These are phyloP conservation scores for Periconia macrospinosa DNA, from an alignment of 2,329 filamentous ascomycete genomes.

Conservation along the genomic window DNA sequence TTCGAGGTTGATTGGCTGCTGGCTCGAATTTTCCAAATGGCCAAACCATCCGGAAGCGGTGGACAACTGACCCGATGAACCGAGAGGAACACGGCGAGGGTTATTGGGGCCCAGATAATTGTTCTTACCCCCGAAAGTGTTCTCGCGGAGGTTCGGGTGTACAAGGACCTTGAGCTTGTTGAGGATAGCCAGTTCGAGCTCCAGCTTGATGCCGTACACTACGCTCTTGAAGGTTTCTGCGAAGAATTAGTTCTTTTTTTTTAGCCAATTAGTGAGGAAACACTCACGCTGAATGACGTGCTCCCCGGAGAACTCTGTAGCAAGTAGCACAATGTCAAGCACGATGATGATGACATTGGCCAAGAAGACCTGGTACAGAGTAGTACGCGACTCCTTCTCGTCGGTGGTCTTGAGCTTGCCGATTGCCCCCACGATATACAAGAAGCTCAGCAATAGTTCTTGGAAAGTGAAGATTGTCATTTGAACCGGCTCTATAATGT, in stretches of 20 bases:
- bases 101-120: too few species aligned
- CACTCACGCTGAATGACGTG: conserved; percentile 25
- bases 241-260: neutral
- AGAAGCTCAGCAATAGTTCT: conserved; percentile 33
- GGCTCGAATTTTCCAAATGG: too few species aligned
- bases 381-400: conserved; percentile 19
- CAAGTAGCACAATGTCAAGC: conserved; percentile 40
- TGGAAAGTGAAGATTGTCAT: conserved; percentile 44
- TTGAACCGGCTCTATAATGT: conserved; percentile 43
- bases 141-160: conserved; percentile 5
- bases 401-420: conserved; percentile 46
- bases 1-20: too few species aligned
- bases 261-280: neutral
- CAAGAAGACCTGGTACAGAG: conserved; percentile 39
- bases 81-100: too few species aligned
- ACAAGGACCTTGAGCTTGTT: conserved; percentile 41
- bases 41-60: too few species aligned
- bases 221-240: conserved; percentile 42
- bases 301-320: conserved; percentile 33
- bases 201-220: conserved; percentile 48
- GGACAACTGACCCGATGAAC: too few species aligned
- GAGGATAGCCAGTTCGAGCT: conserved; percentile 57
- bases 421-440: conserved; percentile 53
- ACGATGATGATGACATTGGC: conserved; percentile 44
- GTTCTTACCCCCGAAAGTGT: neutral